These are phyloP conservation scores for Ballota nigra DNA, from an alignment of 257 asterid genomes.

Conservation along the genomic window DNA sequence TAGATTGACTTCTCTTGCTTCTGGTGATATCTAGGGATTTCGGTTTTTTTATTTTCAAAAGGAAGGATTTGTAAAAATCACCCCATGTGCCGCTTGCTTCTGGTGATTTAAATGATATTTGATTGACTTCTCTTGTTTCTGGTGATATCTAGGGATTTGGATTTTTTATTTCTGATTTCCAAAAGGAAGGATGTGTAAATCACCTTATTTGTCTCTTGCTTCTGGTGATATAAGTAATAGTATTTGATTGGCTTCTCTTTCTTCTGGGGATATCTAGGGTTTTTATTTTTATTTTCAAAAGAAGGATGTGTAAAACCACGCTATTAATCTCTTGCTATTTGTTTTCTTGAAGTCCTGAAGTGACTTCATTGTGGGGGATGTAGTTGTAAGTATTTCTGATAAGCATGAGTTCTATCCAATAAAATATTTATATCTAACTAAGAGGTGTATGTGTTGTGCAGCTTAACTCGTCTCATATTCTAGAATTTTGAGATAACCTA, in stretches of 20 bases:
- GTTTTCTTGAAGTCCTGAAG: constrained; percentile 2
- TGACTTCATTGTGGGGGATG: neutral
- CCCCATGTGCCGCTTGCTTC: neutral
- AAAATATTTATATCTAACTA: neutral
- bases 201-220: neutral
- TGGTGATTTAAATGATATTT: neutral
- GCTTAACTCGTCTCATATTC: neutral
- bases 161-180: neutral
- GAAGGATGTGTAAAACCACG: neutral
- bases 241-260: too few species aligned
- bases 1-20: neutral
- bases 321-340: neutral
- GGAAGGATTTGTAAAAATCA: neutral
- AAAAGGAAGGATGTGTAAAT: neutral
- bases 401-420: neutral
- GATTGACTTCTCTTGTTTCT: neutral
- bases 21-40: neutral
- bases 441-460: neutral
- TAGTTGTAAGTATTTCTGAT: neutral
- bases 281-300: too few species aligned
- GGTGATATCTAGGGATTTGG: neutral
- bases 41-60: neutral
- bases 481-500: neutral
- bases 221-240: neutral
- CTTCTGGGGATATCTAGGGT: too few species aligned